Evolutionary conservation across 1,284 basidiomycete species (phyloP), one percentile per base, ranked within the genome.

Genomic region (Mycosarcoma maydis): DNA sequence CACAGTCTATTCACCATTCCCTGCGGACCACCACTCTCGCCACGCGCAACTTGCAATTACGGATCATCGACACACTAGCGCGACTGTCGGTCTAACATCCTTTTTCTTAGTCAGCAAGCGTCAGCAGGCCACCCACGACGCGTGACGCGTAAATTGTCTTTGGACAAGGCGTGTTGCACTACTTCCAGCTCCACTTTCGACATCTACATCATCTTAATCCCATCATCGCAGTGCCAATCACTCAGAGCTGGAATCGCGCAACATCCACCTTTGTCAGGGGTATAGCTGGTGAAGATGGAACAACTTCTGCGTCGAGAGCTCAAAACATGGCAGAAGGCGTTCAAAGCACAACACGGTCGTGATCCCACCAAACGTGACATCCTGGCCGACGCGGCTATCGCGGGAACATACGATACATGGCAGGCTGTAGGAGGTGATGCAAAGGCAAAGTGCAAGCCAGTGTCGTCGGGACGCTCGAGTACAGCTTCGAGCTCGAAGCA

Each of bases 341-440:
- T 75, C 48, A 53, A 61, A 8, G 50, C 59, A 6, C 24, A 73
- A 32, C 60, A 77, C 36, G 68, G 76, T 10, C 61, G 76, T 34
- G 75, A 76, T 23, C 75, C 76, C 4, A 65, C 66, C 30, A 71
- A 73, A 47, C 58, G 67, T 17, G 76, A 78, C 50, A 78, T 78
- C 36, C 51, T 64, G 2, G 64, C 72, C 19, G 56, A 73, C n/a
- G 48, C 66, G 7, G 51, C 37, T 11, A 75, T 78, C 22, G 69
- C 75, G 0, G 67, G 64, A 11, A 64, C 56, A 24, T 78, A 78
- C 48, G 73, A 77, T 26, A 59, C 74, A 3, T 78, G 76, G 76
- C 54, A 64, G 38, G 74, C 76, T 19, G 55, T 73, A 7, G 52
- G 56, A 8, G 65, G 72, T 0, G 62, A 55, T 32, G 42, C 39